These are phyloP conservation scores for Teunomyces atbi DNA, from an alignment of 805 yeast species.

Conservation along the genomic window DNA sequence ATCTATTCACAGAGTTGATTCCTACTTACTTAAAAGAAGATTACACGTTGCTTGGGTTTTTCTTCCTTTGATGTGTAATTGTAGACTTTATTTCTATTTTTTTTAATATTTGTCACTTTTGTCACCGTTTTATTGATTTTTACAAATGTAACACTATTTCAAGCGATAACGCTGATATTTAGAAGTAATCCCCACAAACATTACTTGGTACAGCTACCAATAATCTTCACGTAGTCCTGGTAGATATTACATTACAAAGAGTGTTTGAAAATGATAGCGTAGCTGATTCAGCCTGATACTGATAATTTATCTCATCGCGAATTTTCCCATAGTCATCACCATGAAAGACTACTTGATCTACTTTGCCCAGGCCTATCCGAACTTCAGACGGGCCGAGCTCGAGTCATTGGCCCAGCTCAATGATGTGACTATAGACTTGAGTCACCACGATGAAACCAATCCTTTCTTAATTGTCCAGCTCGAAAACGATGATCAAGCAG, in stretches of 20 bases:
- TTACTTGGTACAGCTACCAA: too few relatives aligned
- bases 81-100: background rate
- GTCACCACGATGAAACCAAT: slow-evolving; percentile 50
- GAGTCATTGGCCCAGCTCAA: slow-evolving; percentile 76
- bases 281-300: background rate
- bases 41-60: background rate
- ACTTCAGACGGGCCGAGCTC: slow-evolving; percentile 78
- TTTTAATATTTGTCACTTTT: background rate
- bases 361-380: slow-evolving; percentile 80
- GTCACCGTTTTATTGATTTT: too few relatives aligned
- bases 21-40: too few relatives aligned
- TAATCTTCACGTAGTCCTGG: too few relatives aligned
- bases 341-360: slow-evolving; percentile 70
- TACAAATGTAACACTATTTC: too few relatives aligned
- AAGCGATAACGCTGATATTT: too few relatives aligned
- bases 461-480: slow-evolving; percentile 76
- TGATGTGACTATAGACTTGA: slow-evolving; percentile 56
- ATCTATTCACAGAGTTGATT: too few relatives aligned
- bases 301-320: slow-evolving; percentile 4
- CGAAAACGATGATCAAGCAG: slow-evolving; percentile 66
- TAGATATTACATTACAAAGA: too few relatives aligned
- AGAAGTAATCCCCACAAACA: too few relatives aligned
- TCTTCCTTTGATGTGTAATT: background rate
- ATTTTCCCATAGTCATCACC: slow-evolving; percentile 11
- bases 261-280: background rate